Evolutionary conservation across 2,329 filamentous ascomycete species (phyloP), one percentile per base, ranked within the genome.

Genomic region (Epichloe brachyelytri): DNA sequence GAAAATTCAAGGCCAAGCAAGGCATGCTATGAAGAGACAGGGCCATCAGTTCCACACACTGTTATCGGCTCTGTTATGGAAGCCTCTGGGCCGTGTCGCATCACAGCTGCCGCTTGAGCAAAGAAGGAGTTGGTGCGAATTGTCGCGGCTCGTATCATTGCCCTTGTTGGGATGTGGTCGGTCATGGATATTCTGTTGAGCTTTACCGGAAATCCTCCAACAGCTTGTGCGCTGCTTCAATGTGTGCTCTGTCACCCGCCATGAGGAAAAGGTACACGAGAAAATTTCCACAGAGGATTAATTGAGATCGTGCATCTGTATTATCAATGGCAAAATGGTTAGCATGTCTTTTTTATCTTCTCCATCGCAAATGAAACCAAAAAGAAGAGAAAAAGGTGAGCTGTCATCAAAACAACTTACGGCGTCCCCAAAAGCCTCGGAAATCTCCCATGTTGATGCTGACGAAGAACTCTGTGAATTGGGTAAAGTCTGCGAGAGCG

Each of bases 211-310:
- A 70, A 17, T 56, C 62, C 37, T 67, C 60, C 17, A 71, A 53
- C 1, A 70, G 54, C n/a, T 61, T 59, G 44, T 68, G 70, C 0
- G 68, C 64, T 1, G 59, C 57, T 20, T 62, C 62, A 4, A 69
- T 62, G 46, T 71, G 63, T 3, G 53, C 52, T 3, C 58, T 58
- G 7, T 65, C 63, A 0, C 68, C 65, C 0, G 71, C 70, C 4
- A 72, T 60, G 1, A 75, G 62, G 46, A 75, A 75, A 0, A 75
- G 63, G 53, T 73, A 73, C 26, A 74, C 71, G 46, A 75, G 62
- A 48, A 74, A 74, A 55, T 75, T 74, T 15, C 71, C 70, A 38
- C 69, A 71, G 0, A 73, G 60, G 3, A 74, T 72, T 0, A 75
- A 59, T 51, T 75, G 71, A 7, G 70, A 72, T 14, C 72, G 66